A percentile compares a stretch with the other conserved stretches of the same genome.
phyloP scores from a whole-genome alignment of 2,329 filamentous ascomycete genomes.

The Nannizziopsis arthrosporioides region DNA sequence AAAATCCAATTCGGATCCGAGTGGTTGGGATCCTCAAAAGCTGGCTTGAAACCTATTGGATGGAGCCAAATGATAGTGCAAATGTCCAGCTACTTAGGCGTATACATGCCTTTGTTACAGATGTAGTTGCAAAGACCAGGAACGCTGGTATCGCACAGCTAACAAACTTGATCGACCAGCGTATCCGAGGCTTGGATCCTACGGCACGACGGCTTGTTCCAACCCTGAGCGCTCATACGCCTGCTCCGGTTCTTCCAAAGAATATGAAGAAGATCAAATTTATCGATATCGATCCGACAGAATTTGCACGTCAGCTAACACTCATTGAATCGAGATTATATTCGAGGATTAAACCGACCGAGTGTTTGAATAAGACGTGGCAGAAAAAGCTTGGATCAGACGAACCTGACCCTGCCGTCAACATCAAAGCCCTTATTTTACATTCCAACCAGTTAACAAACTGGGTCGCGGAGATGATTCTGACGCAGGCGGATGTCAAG shows the following conservation, averaged over 20 bases:
- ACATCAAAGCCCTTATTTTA: slow-evolving; percentile 90
- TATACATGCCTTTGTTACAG: slow-evolving; percentile 81
- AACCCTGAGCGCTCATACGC: slow-evolving; percentile 70
- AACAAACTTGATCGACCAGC: slow-evolving; percentile 77
- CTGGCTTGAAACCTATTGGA: slow-evolving; percentile 99
- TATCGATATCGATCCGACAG: slow-evolving; percentile 85
- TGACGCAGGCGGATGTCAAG: slow-evolving; percentile 87
- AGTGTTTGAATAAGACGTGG: slow-evolving; percentile 98
- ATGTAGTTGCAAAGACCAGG: slow-evolving; percentile 84
- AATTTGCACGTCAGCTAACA: slow-evolving; percentile 94
- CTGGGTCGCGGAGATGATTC: slow-evolving; percentile 98
- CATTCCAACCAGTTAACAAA: slow-evolving; percentile 99
- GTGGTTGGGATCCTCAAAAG: slow-evolving; percentile 96
- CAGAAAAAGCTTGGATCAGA: slow-evolving; percentile 76
- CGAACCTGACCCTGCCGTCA: slow-evolving; percentile 63
- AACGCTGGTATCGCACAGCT: slow-evolving; percentile 78
- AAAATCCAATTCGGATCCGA: slow-evolving; percentile 88
- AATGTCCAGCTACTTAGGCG: slow-evolving; percentile 77
- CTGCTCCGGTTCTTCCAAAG: slow-evolving; percentile 84
- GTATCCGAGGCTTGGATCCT: slow-evolving; percentile 76
- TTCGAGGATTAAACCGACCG: slow-evolving; percentile 87
- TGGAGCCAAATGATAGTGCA: slow-evolving; percentile 80
- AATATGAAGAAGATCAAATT: slow-evolving; percentile 99
- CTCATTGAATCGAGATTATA: slow-evolving; percentile 94
- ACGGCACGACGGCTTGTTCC: slow-evolving; percentile 76